Evolutionary conservation across 2,329 filamentous ascomycete species (phyloP), one percentile per base, ranked within the genome.

Genomic region (Aspergillus texensis): DNA sequence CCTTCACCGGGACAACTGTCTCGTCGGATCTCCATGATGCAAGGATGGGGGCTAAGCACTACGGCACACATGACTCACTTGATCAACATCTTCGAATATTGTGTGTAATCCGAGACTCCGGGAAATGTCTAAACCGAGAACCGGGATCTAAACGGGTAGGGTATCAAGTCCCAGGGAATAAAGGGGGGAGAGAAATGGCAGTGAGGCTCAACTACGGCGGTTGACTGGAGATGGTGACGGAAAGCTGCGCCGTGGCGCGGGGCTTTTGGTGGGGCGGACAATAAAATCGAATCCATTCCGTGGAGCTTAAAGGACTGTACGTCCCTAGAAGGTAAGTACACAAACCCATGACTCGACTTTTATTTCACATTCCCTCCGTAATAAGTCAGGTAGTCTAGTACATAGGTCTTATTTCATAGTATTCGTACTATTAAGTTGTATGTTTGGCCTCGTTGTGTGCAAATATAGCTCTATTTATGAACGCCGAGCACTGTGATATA

Each of bases 81-180:
- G 77, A 84, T 84, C 72, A 84, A 72, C 82, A 84, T 84, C 54
- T 72, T 82, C 74, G 48, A 12, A 28, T 32, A 57, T 21, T 41
- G 12, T 36, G 10, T 36, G 36, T 30, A 52, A 10, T 41, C 6
- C n/a, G 34, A 19, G 32, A 8, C 21, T 12, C 19, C 21, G 30
- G 41, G 60, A 41, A 34, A 43, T 19, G 48, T 43, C n/a, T 36
- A 61, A 39, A 26, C 32, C 4, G 34, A 14, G 12, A 52, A 32
- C 48, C 5, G 28, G 16, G 2, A 26, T n/a, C 16, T 32, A 34
- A 9, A n/a, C 48, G 11, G 28, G 48, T n/a, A 52, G 28, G 26
- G 9, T 32, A 32, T 30, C 48, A 32, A 52, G 8, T 32, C 48
- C 28, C 19, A 48, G 39, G 41, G 32, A 45, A 45, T 39, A 59